Base-by-base conservation (phyloP, 371 early-diverging fungal species). In the Cokeromyces recurvatus region DNA sequence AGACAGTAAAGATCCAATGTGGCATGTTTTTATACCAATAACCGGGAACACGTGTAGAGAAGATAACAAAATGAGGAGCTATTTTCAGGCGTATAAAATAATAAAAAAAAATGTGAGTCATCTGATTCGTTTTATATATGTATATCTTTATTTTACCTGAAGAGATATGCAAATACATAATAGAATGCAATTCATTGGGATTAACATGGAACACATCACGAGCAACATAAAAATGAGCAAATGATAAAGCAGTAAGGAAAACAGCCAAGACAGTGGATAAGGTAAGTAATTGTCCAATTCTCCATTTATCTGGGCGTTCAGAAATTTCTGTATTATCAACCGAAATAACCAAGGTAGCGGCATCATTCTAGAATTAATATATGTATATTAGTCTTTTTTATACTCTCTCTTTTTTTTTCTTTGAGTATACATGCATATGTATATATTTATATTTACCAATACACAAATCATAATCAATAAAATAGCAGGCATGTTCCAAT, bases 301-400 rank as follows among this genome's bases (percentile, higher is more conserved):
- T 76, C 93, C 94, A 94, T 66, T 93, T 94, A 76, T 92, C 93
- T 11, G 94, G 94, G 32, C 76, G 74, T 25, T 68, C 67, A 20
- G 92, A 92, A 56, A 93, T 90, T 60, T 86, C 76, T 27, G 92
- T 89, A 47, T 92, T 91, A 72, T 94, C 94, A 55, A 93, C 85
- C 16, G 93, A 79, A 57, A 94, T 94, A 35, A 93, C 93, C 43
- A 94, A 72, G 24, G 94, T 92, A 38, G 94, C 93, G 21, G 90
- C 87, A 57, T 94, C 93, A 74, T 93, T 93, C 66, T 73, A 58
- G 12, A 23, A 12, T 24, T 39, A 9, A 37, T 9, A 16, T 21
- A 25, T 5, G n/a, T 44, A 14, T 7, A 44, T 14, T 32, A 34
- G 16, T 16, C n/a, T 20, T 15, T 34, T 12, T 15, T 32, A 9